Evolutionary conservation across 2,329 filamentous ascomycete genomes (phyloP).

Genomic region (Plenodomus lindquistii): DNA sequence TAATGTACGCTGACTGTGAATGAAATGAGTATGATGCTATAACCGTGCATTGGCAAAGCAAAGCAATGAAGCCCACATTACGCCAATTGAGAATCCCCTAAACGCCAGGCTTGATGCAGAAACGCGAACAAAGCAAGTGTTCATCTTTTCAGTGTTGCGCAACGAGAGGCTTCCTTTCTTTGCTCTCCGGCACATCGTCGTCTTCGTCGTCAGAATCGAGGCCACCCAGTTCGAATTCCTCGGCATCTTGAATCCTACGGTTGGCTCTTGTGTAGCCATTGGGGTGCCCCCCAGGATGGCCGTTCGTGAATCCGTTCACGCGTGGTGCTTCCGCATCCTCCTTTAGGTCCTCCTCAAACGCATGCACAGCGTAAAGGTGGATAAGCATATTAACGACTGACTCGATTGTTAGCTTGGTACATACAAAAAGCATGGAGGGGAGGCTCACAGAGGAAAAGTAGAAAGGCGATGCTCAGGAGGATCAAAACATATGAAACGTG

Average conservation of each 20-base stretch:
- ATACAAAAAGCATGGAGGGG: fast-evolving
- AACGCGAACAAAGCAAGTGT: neutral
- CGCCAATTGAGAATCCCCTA: neutral
- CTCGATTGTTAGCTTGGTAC: slow-evolving; percentile 13
- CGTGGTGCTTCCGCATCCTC: slow-evolving; percentile 41
- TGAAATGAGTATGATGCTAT: neutral
- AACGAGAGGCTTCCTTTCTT: slow-evolving; percentile 26
- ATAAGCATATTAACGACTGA: slow-evolving; percentile 81
- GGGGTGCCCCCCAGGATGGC: slow-evolving; percentile 25
- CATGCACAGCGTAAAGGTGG: slow-evolving; percentile 74
- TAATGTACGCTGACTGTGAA: neutral
- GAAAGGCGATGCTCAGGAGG: slow-evolving; percentile 84
- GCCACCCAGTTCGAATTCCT: slow-evolving; percentile 92
- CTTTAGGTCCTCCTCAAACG: slow-evolving; percentile 49
- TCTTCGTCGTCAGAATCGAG: slow-evolving; percentile 88
- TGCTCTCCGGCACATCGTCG: slow-evolving; percentile 31
- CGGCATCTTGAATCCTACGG: slow-evolving; percentile 72
- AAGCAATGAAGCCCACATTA: neutral
- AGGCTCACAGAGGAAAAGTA: slow-evolving; percentile 79
- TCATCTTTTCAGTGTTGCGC: slow-evolving; percentile 12
- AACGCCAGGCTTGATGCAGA: neutral
- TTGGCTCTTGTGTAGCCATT: slow-evolving; percentile 55
- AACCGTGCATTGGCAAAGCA: neutral
- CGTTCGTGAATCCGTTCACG: slow-evolving; percentile 24
- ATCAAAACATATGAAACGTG: slow-evolving; percentile 93